phyloP scores from a whole-genome alignment of 345 rosid genomes.

The Noccaea caerulescens region DNA sequence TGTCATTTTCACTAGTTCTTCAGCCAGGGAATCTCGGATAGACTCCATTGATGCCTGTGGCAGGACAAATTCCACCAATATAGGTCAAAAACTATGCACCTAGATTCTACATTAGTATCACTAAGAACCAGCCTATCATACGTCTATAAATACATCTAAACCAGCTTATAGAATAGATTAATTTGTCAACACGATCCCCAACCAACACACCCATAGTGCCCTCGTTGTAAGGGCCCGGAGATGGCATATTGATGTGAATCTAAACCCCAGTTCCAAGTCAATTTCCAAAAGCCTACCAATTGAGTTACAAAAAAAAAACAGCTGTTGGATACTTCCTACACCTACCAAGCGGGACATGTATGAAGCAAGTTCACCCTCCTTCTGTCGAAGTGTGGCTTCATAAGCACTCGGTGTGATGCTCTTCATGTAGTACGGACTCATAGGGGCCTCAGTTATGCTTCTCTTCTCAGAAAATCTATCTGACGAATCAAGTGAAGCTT shows the following conservation, averaged over 20 bases:
- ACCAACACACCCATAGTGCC: constrained; percentile 15
- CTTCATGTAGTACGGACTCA: constrained; percentile 88
- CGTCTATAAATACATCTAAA: constrained; percentile 9
- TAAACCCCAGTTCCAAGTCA: constrained; percentile 24
- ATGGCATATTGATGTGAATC: constrained; percentile 3
- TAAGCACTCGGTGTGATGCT: constrained; percentile 93
- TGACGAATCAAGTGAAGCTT: constrained; percentile 89
- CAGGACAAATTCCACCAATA: constrained; percentile 20
- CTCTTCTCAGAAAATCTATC: constrained; percentile 78
- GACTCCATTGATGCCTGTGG: constrained; percentile 88
- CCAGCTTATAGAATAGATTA: constrained; percentile 21
- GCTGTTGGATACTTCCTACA: constrained; percentile 3
- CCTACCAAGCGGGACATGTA: constrained; percentile 97
- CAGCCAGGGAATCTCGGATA: constrained; percentile 95
- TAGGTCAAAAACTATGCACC: constrained; percentile 15
- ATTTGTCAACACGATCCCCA: constrained; percentile 26
- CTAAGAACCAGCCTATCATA: constrained; percentile 25
- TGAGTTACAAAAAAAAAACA: constrained; percentile 2
- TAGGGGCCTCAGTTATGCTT: constrained; percentile 61
- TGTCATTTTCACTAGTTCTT: constrained; percentile 95
- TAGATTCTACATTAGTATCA: constrained; percentile 11
- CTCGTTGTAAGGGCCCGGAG: constrained; percentile 1
- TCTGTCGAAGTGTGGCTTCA: constrained; percentile 94
- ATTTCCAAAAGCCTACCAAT: constrained; percentile 30
- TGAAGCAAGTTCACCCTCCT: constrained; percentile 98